These are phyloP conservation scores for Metschnikowia gelsemii DNA, from an alignment of 805 yeast genomes.

Conservation along the genomic window DNA sequence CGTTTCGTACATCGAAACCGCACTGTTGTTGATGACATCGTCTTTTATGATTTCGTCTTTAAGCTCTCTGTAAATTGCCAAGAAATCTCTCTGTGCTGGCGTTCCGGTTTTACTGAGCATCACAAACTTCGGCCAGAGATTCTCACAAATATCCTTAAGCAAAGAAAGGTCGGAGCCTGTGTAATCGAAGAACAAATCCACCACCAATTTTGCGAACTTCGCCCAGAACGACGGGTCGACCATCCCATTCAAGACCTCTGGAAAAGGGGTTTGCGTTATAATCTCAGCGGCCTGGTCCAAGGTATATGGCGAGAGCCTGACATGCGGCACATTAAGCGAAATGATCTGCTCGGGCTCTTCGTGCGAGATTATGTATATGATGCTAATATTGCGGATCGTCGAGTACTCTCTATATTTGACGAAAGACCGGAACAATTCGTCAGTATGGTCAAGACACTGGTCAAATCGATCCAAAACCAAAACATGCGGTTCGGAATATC, in stretches of 20 bases:
- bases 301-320: constrained; percentile 40
- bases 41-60: constrained; percentile 30
- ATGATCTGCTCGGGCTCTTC: constrained; percentile 38
- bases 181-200: constrained; percentile 46
- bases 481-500: constrained; percentile 37
- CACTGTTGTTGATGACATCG: constrained; percentile 31
- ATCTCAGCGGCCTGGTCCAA: constrained; percentile 38
- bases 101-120: constrained; percentile 26
- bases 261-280: constrained; percentile 17
- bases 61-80: constrained; percentile 35
- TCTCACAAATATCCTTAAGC: constrained; percentile 30
- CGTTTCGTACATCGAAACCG: constrained; percentile 28
- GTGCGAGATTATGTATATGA: constrained; percentile 42
- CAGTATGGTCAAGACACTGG: constrained; percentile 42
- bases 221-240: constrained; percentile 32
- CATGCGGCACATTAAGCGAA: constrained; percentile 41
- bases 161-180: constrained; percentile 45
- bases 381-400: constrained; percentile 29
- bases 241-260: constrained; percentile 7
- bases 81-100: constrained; percentile 29
- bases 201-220: constrained; percentile 44
- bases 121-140: constrained; percentile 36
- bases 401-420: constrained; percentile 45
- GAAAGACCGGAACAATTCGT: constrained; percentile 42
- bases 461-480: constrained; percentile 51